Evolutionary conservation across 106 monocot species (phyloP).

Genomic region (Dioscorea dumetorum): DNA sequence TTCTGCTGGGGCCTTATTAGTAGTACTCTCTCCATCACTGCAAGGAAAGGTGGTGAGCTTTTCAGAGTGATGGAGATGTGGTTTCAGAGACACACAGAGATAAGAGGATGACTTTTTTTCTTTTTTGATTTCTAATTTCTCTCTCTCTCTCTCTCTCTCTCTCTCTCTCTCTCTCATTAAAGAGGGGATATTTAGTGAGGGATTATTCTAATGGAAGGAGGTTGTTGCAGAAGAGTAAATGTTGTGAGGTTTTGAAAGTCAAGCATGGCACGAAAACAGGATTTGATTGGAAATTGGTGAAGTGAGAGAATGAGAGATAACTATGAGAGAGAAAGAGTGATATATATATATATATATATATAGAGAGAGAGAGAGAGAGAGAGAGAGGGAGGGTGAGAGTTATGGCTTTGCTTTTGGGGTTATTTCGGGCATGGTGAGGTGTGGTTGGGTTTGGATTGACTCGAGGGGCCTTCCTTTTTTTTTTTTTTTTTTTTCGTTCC

Average conservation of each 20-base stretch:
- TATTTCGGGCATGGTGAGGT: conserved; percentile 34
- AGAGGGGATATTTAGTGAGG: conserved; percentile 18
- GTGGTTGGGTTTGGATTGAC: conserved; percentile 42
- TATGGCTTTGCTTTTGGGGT: conserved; percentile 23
- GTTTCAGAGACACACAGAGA: conserved; percentile 1
- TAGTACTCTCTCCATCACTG: conserved; percentile 6
- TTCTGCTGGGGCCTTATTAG: conserved; percentile 49
- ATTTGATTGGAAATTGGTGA: conserved; percentile 47
- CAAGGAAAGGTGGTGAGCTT: conserved; percentile 3
- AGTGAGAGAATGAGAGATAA: too few species aligned
- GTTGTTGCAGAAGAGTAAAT: conserved; percentile 45
- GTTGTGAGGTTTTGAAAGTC: conserved; percentile 20
- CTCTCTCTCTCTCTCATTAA: conserved; percentile 5
- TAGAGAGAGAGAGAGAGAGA: too few species aligned
- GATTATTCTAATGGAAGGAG: conserved; percentile 53
- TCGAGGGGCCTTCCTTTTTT: conserved; percentile 26
- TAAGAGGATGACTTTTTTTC: neutral
- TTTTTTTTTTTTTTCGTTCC: too few species aligned
- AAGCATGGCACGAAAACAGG: conserved; percentile 24
- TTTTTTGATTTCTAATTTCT: neutral
- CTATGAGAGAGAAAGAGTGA: too few species aligned
- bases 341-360: too few species aligned
- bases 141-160: conserved; percentile 2
- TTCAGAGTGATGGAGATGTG: conserved; percentile 10
- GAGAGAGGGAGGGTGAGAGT: neutral